Evolutionary conservation across 768 basidiomycete genomes (phyloP), one percentile per base, ranked within the genome.

Genomic region (Pisolithus sp.): DNA sequence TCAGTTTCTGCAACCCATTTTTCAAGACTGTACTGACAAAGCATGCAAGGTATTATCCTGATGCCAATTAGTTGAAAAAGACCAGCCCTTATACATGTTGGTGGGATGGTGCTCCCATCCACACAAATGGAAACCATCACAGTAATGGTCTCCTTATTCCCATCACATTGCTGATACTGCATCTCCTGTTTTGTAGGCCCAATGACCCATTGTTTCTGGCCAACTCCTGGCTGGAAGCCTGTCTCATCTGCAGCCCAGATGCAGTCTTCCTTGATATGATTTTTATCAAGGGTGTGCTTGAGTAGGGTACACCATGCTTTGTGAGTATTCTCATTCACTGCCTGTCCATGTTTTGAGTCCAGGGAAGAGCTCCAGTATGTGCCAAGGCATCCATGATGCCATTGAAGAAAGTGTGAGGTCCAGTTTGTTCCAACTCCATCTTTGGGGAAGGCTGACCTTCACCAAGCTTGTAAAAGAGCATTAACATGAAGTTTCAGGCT

Each of bases 101-200:
- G 71, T 24, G 56, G n/a, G 4, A 41, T 41, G 17, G n/a, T 12
- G 10, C 18, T 7, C 2, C 77, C 75, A 62, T 73, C 72, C 0
- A 67, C 71, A 58, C 72, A 71, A 28, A 76, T 75, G 2, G 70
- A 72, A 2, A 68, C 62, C 48, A 77, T 26, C 5, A 57, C 53
- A 1, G 63, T 62, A 15, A 59, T 59, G 26, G 52, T 62, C 47
- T 65, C 61, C 10, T 61, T 51, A 34, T 51, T 54, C 21, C 56
- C 59, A 49, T 52, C 50, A 15, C 41, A 12, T 37, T 59, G 57
- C 31, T 58, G 52, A 42, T 64, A 40, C 44, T 64, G 57, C 18
- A 48, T 36, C 26, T 51, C 48, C n/a, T 45, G n/a, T 8, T 40
- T 20, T 8, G 30, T 4, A 40, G 21, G 17, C 4, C 55, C 55